phyloP scores from a whole-genome alignment of 495 filamentous ascomycete genomes.

The Penicillium atrosanguineum region DNA sequence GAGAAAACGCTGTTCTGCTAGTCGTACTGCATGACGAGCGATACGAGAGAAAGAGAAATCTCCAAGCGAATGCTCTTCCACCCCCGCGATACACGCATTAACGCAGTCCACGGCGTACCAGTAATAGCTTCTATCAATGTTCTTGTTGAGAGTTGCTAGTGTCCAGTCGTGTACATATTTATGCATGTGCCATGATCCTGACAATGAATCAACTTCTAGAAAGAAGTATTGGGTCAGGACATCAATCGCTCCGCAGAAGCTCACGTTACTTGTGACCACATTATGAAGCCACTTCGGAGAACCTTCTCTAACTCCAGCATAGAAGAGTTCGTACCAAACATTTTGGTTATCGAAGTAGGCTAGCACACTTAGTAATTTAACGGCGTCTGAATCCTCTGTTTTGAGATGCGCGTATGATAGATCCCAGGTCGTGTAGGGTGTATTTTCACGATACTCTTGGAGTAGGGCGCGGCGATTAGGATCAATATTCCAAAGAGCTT shows the following conservation, averaged over 20 bases:
- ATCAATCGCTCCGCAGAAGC: not conserved
- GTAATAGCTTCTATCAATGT: conserved; percentile 1
- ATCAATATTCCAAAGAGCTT: conserved; percentile 6
- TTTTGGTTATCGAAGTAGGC: conserved; percentile 17
- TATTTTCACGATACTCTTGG: conserved; percentile 2
- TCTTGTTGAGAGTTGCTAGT: conserved; percentile 5
- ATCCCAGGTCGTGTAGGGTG: conserved; percentile 10
- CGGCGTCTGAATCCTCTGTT: conserved; percentile 4
- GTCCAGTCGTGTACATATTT: conserved; percentile 15
- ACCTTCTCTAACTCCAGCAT: conserved; percentile 3
- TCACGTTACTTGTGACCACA: not conserved
- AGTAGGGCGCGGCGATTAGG: not conserved
- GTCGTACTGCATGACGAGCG: not conserved
- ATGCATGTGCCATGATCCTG: conserved; percentile 9
- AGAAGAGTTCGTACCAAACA: conserved; percentile 5
- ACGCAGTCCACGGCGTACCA: too few relatives aligned
- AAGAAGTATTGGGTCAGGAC: conserved; percentile 7
- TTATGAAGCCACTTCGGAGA: conserved; percentile 7
- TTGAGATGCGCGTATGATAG: conserved; percentile 6
- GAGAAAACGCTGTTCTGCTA: not conserved
- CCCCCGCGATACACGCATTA: too few relatives aligned
- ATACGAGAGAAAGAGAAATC: too few relatives aligned
- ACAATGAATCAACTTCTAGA: not conserved
- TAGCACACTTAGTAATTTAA: conserved; percentile 7
- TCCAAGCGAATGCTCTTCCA: too few relatives aligned